Base-by-base conservation (phyloP, 177 flowering plant species). In the Telopea speciosissima region DNA sequence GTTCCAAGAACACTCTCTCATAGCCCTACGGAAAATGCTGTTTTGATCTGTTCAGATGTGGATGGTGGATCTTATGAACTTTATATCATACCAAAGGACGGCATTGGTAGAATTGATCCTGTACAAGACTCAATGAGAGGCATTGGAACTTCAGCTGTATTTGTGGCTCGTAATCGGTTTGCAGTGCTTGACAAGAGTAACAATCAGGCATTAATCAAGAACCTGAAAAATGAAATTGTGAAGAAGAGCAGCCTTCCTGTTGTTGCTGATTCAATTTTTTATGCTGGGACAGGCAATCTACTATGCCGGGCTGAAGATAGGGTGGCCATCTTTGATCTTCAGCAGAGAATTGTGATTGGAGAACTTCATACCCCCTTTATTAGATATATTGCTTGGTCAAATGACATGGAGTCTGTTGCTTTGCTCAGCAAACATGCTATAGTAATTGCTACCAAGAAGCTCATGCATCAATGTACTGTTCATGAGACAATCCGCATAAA, bases 51-150 rank as follows among this genome's bases (percentile, higher is more conserved):
- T 58, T 58, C 61, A 26, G 74, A 72, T 54, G 40, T 56, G n/a
- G 74, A 72, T 52, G 74, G 74, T 1, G 74, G 74, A 54, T 72
- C 74, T 24, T 72, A 72, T 65, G 74, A 72, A 45, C 62, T 72
- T 19, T 54, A 64, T 23, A 36, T 33, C 40, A 21, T 71, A 5
- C 67, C 73, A 24, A 71, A 63, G 25, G 67, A 63, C 13, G 63
- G 54, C 33, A 62, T 61, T 14, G 72, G 65, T 24, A 40, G 72
- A 21, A 68, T 61, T 45, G 73, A 72, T 31, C 17, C 36, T 56
- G 26, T 65, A 36, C 74, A 66, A 49, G 74, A 65, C 9, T 63
- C 64, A 66, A 65, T 56, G 40, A 72, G 24, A 72, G 74, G 74
- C 1, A 31, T 16, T 33, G 74, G 69, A 68, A 16, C 17, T 13